Conservation (phyloP, 1,139 yeast species). For the Hansenula sp. region DNA sequence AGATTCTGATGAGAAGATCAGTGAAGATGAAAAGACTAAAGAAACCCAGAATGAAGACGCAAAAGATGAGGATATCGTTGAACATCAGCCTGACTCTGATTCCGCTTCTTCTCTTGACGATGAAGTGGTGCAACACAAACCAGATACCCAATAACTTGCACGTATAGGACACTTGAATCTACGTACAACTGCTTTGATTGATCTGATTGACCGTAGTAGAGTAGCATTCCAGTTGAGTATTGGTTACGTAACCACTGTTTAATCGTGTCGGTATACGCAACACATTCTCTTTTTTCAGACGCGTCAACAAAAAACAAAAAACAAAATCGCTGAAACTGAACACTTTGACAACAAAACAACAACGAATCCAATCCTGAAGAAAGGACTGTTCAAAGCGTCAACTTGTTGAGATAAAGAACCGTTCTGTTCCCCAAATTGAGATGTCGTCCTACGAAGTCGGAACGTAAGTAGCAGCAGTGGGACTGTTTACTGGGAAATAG, state of each 20-base stretch:
- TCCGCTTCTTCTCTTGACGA: background rate
- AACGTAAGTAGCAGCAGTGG: too few relatives aligned
- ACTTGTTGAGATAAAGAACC: background rate
- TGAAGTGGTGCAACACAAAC: conserved; percentile 6
- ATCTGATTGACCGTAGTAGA: too few relatives aligned
- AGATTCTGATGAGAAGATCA: background rate
- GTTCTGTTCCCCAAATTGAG: background rate
- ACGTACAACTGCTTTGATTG: too few relatives aligned
- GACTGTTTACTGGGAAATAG: too few relatives aligned
- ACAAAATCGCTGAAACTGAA: background rate
- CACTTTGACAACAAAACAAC: background rate
- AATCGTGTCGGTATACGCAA: background rate
- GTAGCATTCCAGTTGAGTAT: too few relatives aligned
- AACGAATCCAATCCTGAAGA: background rate
- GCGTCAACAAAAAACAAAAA: conserved; percentile 1
- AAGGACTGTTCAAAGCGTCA: background rate
- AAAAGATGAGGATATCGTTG: background rate
- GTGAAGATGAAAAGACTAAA: background rate
- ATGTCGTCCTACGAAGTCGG: conserved; percentile 27
- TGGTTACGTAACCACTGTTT: background rate
- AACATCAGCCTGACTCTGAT: conserved; percentile 1
- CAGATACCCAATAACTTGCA: conserved; percentile 1
- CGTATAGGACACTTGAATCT: too few relatives aligned
- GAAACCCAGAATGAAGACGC: background rate
- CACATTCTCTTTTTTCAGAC: conserved; percentile 1